phyloP scores from a whole-genome alignment of 768 basidiomycete genomes.

The Kwoniella europaea region DNA sequence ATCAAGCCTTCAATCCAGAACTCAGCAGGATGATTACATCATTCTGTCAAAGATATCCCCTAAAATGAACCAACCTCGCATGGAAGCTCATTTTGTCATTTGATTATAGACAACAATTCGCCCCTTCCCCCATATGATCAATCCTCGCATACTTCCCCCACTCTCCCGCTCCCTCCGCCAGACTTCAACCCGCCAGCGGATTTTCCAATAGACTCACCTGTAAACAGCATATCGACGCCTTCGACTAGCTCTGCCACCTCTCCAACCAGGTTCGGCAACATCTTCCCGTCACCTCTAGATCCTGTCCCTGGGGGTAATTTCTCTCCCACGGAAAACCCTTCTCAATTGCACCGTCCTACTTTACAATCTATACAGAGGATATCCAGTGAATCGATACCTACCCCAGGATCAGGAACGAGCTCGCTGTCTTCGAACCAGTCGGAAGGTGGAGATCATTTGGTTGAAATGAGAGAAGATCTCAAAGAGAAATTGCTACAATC shows the following conservation, averaged over 20 bases:
- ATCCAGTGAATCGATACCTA: constrained; percentile 33
- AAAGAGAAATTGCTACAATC: constrained; percentile 34
- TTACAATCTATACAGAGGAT: constrained; percentile 28
- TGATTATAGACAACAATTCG: background rate
- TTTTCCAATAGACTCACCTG: constrained; percentile 29
- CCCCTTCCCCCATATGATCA: constrained; percentile 4
- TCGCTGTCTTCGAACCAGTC: constrained; percentile 26
- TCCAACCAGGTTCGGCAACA: background rate
- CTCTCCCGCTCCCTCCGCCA: constrained; percentile 31
- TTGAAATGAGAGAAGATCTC: constrained; percentile 43
- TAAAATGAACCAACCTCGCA: too few species aligned
- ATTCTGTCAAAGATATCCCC: background rate
- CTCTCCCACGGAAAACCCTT: background rate
- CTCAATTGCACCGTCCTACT: constrained; percentile 26
- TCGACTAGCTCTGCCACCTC: constrained; percentile 5
- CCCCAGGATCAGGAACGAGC: constrained; percentile 25
- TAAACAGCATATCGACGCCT: constrained; percentile 24
- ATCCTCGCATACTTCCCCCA: constrained; percentile 10
- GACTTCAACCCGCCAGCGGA: constrained; percentile 49
- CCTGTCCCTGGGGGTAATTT: background rate
- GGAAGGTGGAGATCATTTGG: constrained; percentile 43
- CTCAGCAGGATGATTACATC: background rate
- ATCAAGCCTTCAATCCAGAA: background rate
- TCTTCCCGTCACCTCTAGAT: background rate
- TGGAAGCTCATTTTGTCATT: too few species aligned